phyloP scores from a whole-genome alignment of 1,284 basidiomycete species.

The Apiotrichum sp. region DNA sequence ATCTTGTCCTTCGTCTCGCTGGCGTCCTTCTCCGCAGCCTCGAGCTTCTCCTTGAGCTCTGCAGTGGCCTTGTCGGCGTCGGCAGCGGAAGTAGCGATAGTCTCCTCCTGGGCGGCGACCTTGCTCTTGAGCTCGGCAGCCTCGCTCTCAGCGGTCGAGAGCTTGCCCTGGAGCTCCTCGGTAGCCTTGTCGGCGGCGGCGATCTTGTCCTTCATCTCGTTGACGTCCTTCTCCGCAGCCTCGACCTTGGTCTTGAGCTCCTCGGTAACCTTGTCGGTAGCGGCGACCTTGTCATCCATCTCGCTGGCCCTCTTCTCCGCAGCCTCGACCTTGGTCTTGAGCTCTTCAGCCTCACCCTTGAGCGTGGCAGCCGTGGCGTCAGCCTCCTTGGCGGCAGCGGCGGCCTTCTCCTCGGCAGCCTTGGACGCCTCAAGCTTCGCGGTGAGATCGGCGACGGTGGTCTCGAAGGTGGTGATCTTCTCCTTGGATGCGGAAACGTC shows the following conservation, averaged over 20 bases:
- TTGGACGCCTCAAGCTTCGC: not conserved
- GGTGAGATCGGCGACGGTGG: not conserved
- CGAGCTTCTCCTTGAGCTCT: not conserved
- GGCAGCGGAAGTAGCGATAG: not conserved
- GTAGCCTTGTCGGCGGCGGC: constrained; percentile 12
- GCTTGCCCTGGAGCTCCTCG: not conserved
- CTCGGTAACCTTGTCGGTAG: constrained; percentile 1
- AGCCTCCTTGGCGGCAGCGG: not conserved
- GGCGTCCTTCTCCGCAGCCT: not conserved
- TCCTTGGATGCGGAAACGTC: not conserved
- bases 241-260: not conserved
- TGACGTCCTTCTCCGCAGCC: constrained; percentile 12
- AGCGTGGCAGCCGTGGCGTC: not conserved
- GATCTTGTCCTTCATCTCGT: constrained; percentile 11
- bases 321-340: not conserved
- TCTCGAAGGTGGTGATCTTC: not conserved
- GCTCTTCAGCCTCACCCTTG: not conserved
- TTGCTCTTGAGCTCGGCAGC: not conserved
- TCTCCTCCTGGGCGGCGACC: constrained; percentile 14
- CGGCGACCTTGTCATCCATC: not conserved
- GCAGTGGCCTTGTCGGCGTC: not conserved
- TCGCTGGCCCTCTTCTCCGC: constrained; percentile 14
- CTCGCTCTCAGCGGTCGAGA: not conserved
- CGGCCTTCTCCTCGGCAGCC: not conserved
- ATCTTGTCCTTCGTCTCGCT: not conserved